phyloP scores from a whole-genome alignment of 2,329 filamentous ascomycete genomes.

The Juglanconis juglandina region DNA sequence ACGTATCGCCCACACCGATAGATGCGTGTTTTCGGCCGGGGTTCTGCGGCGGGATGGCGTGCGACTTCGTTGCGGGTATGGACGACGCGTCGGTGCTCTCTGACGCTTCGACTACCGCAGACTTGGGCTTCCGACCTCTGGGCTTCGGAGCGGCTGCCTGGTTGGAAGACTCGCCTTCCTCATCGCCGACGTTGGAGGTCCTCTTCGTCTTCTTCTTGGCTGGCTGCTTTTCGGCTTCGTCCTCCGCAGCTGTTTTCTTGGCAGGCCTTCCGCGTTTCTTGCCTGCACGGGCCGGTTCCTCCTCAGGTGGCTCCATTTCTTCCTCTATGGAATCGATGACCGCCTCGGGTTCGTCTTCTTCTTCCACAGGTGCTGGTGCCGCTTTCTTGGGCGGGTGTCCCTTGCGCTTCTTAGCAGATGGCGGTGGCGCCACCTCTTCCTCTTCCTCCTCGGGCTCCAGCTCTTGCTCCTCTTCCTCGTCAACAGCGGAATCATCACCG shows the following conservation, averaged over 20 bases:
- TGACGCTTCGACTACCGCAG: constrained; percentile 13
- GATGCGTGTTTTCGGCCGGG: constrained; percentile 35
- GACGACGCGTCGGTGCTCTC: constrained; percentile 30
- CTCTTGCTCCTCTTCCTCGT: constrained; percentile 22
- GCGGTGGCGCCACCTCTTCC: constrained; percentile 16
- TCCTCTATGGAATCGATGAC: constrained; percentile 21
- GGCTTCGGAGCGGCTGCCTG: constrained; percentile 20
- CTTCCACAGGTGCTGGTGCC: constrained; percentile 8
- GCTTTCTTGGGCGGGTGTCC: constrained; percentile 14
- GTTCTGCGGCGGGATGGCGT: constrained; percentile 29
- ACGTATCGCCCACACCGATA: constrained; percentile 43
- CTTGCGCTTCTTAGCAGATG: constrained; percentile 8
- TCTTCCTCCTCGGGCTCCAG: constrained; percentile 28
- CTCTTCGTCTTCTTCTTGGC: constrained; percentile 23
- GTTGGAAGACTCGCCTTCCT: constrained; percentile 20
- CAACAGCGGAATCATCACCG: constrained; percentile 36
- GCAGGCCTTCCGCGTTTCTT: constrained; percentile 23
- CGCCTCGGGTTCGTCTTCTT: constrained; percentile 24
- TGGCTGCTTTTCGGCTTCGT: constrained; percentile 22
- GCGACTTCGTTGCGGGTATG: constrained; percentile 29
- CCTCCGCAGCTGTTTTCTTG: constrained; percentile 21
- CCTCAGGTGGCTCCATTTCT: constrained; percentile 20
- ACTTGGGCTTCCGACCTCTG: constrained; percentile 22
- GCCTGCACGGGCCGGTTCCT: constrained; percentile 13
- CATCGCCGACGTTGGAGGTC: constrained; percentile 23